Percentiles rank a stretch among this genome's conserved stretches.
Evolutionary conservation across 2,329 filamentous ascomycete species (phyloP).

Genomic region (Nannizziopsis barbatae): DNA sequence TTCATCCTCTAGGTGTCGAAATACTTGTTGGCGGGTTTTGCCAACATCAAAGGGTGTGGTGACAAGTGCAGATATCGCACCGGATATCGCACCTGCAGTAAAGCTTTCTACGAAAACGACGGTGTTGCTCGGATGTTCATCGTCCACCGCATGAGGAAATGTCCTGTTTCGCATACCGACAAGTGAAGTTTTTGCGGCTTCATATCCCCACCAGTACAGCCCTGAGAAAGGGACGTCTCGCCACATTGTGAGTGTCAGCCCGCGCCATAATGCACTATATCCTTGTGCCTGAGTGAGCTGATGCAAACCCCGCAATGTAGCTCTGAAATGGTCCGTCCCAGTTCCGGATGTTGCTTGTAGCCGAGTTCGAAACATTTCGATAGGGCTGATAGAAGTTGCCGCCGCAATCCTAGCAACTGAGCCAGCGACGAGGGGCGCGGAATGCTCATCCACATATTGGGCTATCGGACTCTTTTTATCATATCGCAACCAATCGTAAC

Average conservation of each 20-base stretch:
- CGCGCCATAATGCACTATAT: constrained; percentile 77
- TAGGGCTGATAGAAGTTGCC: constrained; percentile 71
- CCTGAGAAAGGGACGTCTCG: constrained; percentile 94
- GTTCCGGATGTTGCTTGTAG: constrained; percentile 61
- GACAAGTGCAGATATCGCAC: constrained; percentile 71
- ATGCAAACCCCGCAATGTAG: constrained; percentile 63
- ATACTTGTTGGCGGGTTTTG: constrained; percentile 87
- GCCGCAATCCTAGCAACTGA: constrained; percentile 66
- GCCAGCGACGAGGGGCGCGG: constrained; percentile 70
- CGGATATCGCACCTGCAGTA: constrained; percentile 69
- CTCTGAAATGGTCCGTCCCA: constrained; percentile 59
- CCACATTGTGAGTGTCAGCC: constrained; percentile 84
- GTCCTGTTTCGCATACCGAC: constrained; percentile 53
- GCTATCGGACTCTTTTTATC: constrained; percentile 62
- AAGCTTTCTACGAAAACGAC: constrained; percentile 84
- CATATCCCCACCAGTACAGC: constrained; percentile 97
- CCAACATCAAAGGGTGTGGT: constrained; percentile 97
- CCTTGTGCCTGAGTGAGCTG: constrained; percentile 70
- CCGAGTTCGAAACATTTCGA: constrained; percentile 87
- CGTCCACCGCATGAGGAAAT: constrained; percentile 3
- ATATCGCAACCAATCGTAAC: constrained; percentile 86
- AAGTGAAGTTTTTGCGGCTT: constrained; percentile 62
- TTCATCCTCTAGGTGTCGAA: constrained; percentile 46
- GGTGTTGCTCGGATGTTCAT: constrained; percentile 55
- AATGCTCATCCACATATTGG: constrained; percentile 52